Evolutionary conservation across 208 protist genomes (phyloP).

Genomic region (Lotmaria passim): DNA sequence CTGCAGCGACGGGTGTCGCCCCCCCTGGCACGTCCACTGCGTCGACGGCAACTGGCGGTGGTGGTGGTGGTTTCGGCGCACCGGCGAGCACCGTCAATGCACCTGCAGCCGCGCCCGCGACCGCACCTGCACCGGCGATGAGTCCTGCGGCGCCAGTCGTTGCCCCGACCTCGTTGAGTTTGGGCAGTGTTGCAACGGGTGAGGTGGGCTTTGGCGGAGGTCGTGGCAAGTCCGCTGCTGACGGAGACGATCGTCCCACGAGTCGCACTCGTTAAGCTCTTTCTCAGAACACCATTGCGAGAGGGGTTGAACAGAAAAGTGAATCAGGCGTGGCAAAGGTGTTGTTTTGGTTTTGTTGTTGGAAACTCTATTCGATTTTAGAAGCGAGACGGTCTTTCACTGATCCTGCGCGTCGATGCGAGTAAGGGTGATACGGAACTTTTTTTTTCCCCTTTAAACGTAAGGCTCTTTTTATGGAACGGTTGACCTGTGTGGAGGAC

Average conservation of each 20-base stretch:
- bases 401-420: too few relatives aligned
- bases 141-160: conserved; percentile 16
- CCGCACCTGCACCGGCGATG: conserved; percentile 27
- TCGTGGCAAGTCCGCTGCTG: conserved; percentile 22
- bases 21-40: conserved; percentile 7
- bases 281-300: too few relatives aligned
- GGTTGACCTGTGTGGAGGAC: too few relatives aligned
- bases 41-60: conserved; percentile 28
- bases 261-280: conserved; percentile 16
- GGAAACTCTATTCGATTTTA: too few relatives aligned
- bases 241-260: conserved; percentile 20
- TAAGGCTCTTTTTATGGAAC: too few relatives aligned
- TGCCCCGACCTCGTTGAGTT: conserved; percentile 23
- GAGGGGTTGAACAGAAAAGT: too few relatives aligned
- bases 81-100: conserved; percentile 13
- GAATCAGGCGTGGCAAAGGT: too few relatives aligned
- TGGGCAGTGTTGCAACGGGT: conserved; percentile 7
- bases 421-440: too few relatives aligned
- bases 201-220: conserved; percentile 23
- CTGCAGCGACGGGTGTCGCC: conserved; percentile 4
- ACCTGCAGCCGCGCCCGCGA: too few relatives aligned
- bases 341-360: too few relatives aligned
- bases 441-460: too few relatives aligned
- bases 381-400: too few relatives aligned
- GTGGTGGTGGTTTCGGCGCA: conserved; percentile 19